phyloP scores from a whole-genome alignment of 2,329 filamentous ascomycete species.

The Fusarium zealandicum region DNA sequence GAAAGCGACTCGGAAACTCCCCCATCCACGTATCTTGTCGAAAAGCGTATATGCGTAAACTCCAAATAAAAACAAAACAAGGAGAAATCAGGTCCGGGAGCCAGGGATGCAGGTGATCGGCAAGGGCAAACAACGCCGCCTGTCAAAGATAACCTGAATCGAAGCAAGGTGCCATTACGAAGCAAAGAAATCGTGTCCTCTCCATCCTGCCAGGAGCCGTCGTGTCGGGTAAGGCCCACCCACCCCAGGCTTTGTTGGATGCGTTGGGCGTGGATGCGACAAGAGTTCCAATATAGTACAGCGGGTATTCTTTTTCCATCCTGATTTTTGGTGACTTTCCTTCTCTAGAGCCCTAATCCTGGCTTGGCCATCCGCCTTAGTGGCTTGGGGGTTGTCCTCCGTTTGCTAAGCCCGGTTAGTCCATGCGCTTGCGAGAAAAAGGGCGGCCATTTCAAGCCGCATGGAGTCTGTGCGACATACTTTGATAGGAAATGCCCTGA shows the following conservation, averaged over 20 bases:
- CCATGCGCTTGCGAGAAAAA: slow-evolving; percentile 4
- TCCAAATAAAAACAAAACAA: slow-evolving; percentile 30
- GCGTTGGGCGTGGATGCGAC: slow-evolving; percentile 9
- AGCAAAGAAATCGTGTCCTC: slow-evolving; percentile 4
- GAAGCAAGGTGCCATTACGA: slow-evolving; percentile 26
- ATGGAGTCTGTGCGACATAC: slow-evolving; percentile 48
- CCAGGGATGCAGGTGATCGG: background rate
- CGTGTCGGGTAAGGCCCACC: background rate
- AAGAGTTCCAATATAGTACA: slow-evolving; percentile 40
- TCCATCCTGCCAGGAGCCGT: slow-evolving; percentile 11
- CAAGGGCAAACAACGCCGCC: background rate
- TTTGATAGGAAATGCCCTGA: slow-evolving; percentile 67
- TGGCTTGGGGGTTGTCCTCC: slow-evolving; percentile 47
- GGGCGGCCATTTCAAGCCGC: slow-evolving; percentile 5
- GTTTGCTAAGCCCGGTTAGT: slow-evolving; percentile 42
- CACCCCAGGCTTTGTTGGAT: background rate
- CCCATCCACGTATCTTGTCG: slow-evolving; percentile 33
- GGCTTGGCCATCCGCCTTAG: slow-evolving; percentile 31
- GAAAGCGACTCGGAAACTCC: background rate
- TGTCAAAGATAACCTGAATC: slow-evolving; percentile 4
- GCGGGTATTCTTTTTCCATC: slow-evolving; percentile 39
- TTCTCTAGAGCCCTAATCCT: slow-evolving; percentile 38
- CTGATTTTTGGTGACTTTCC: slow-evolving; percentile 41
- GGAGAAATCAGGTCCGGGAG: slow-evolving; percentile 15
- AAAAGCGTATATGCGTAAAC: slow-evolving; percentile 39